These are phyloP conservation scores for Zoysia matrella DNA, from an alignment of 202 grass and related monocot genomes.

Conservation along the genomic window DNA sequence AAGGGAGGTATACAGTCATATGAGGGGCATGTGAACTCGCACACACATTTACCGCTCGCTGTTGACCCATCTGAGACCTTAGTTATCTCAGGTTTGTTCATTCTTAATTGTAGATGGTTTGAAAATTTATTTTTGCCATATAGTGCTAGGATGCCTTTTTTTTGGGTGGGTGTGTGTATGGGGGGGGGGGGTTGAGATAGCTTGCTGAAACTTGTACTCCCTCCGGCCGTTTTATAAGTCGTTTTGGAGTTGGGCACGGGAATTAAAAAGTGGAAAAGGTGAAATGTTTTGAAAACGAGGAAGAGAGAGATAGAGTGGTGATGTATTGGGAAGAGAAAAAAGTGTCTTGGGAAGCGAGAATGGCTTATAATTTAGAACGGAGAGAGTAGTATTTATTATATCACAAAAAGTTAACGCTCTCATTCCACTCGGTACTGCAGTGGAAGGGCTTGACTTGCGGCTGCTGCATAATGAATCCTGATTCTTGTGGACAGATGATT, in stretches of 20 bases:
- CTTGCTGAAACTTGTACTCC: not conserved
- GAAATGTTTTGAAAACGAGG: too few species aligned
- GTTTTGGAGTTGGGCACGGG: too few species aligned
- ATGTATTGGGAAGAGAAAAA: too few species aligned
- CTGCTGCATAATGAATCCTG: conserved; percentile 5
- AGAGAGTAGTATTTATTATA: not conserved
- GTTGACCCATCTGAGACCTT: conserved; percentile 91
- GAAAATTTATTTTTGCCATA: conserved; percentile 21
- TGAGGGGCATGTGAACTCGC: conserved; percentile 79
- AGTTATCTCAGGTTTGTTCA: conserved; percentile 75
- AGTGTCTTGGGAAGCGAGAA: too few species aligned
- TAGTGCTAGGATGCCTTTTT: conserved; percentile 11
- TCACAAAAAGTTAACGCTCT: not conserved
- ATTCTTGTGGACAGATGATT: not conserved
- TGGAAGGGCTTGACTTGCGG: not conserved
- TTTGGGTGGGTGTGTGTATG: not conserved
- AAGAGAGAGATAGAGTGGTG: too few species aligned
- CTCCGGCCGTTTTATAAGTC: too few species aligned
- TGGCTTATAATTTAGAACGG: too few species aligned
- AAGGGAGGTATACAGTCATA: conserved; percentile 82
- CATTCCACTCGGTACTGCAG: conserved; percentile 10
- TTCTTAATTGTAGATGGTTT: conserved; percentile 25
- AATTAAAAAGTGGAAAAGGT: too few species aligned
- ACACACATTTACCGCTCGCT: conserved; percentile 70
- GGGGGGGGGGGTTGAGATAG: not conserved